Base-by-base conservation (phyloP, 2,329 filamentous ascomycete species). In the Penicillium hordei region DNA sequence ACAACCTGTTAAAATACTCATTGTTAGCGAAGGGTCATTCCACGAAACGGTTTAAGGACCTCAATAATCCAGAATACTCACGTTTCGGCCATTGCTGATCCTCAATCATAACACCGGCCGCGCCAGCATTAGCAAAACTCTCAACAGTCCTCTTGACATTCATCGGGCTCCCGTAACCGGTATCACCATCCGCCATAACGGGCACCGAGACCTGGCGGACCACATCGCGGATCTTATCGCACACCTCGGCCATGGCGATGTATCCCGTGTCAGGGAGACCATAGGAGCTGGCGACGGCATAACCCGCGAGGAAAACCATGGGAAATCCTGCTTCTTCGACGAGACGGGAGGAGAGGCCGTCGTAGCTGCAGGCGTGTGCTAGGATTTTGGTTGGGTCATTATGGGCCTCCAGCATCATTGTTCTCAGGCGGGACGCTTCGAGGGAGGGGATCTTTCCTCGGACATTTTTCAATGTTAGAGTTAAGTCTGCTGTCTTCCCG, bases 21-120 rank as follows among this genome's bases (percentile, higher is more conserved):
- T 2, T 39, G n/a, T 39, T 39, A 39, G 36, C 29, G 23, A 52
- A 39, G 9, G n/a, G n/a, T n/a, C n/a, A 12, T 39, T 19, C n/a
- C 9, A 10, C 10, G 9, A 12, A 12, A 19, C 31, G n/a, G 1
- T 2, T 5, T 5, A 2, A 31, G 29, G 5, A 31, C 29, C 29
- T 13, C 29, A 21, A 39, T 21, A 39, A 39, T 21, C n/a, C n/a
- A n/a, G 10, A 21, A 21, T 39, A 33, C 73, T 61, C 55, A 81
- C 79, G 66, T 55, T 81, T 81, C 7, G 79, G 78, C 78, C 78
- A 81, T 0, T 76, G 78, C 59, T 81, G 79, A 53, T 81, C 78
- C 55, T 81, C 79, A 54, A 81, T 78, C 76, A 75, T 76, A 13
- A 75, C 57, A 0, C 73, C 72, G 5, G 72, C 72, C 1, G 72